These are phyloP conservation scores for Arthroderma sp. DNA, from an alignment of 2,329 filamentous ascomycete species.

Conservation along the genomic window DNA sequence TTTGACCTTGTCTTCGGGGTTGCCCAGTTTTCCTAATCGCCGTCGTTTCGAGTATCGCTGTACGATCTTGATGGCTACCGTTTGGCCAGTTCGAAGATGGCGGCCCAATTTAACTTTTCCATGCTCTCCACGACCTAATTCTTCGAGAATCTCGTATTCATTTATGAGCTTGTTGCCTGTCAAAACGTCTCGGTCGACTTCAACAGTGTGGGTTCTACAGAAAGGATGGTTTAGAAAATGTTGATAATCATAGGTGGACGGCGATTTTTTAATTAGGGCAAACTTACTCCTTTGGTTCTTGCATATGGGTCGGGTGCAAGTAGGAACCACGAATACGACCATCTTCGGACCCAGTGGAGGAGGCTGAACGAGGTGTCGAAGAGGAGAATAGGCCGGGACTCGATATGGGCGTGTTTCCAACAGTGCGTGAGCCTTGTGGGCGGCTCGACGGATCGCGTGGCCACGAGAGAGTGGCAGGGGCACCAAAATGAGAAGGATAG, in stretches of 20 bases:
- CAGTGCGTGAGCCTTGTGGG: constrained; percentile 25
- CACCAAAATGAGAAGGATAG: constrained; percentile 26
- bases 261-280: constrained; percentile 3
- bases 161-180: constrained; percentile 96
- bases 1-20: constrained; percentile 63
- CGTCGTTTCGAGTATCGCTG: constrained; percentile 88
- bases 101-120: constrained; percentile 94
- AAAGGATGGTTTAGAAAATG: constrained; percentile 1
- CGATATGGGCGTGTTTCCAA: constrained; percentile 34
- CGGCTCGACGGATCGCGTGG: constrained; percentile 13
- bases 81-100: constrained; percentile 59
- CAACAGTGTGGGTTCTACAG: constrained; percentile 67
- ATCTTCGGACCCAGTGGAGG: constrained; percentile 24
- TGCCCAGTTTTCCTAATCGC: constrained; percentile 64
- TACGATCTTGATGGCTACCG: constrained; percentile 97
- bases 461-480: constrained; percentile 14
- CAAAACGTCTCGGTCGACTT: constrained; percentile 75
- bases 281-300: constrained; percentile 62
- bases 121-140: constrained; percentile 89
- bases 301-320: constrained; percentile 57
- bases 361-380: constrained; percentile 19
- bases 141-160: constrained; percentile 91
- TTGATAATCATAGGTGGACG: not conserved
- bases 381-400: constrained; percentile 35
- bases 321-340: constrained; percentile 42